Evolutionary conservation across 179 eudicot species (phyloP).

Genomic region (Vitellaria paradoxa): DNA sequence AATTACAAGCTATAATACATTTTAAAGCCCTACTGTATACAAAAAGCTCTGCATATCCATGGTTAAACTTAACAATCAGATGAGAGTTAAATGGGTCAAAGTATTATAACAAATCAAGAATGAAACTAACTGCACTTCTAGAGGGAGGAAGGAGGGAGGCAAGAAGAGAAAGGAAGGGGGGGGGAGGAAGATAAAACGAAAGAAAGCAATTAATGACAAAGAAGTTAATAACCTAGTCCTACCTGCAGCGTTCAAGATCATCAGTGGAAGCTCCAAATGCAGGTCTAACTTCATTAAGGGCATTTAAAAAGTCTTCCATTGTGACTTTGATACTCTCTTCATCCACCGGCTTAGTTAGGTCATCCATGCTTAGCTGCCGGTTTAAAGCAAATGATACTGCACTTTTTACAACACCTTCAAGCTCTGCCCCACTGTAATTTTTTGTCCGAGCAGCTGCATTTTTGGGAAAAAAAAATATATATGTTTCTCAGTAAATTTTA

Average conservation of each 20-base stretch:
- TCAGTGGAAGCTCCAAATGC: conserved; percentile 97
- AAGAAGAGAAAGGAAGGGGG: too few species aligned
- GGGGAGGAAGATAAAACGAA: too few species aligned
- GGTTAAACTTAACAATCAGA: background rate
- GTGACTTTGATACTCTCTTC: conserved; percentile 93
- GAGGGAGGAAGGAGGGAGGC: too few species aligned
- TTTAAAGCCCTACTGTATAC: too few species aligned
- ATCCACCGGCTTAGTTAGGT: conserved; percentile 85
- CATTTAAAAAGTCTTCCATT: conserved; percentile 88
- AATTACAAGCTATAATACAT: background rate
- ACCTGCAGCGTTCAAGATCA: conserved; percentile 98
- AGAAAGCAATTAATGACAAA: background rate
- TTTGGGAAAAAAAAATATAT: background rate
- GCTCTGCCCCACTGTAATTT: conserved; percentile 99
- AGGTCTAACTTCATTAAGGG: conserved; percentile 75
- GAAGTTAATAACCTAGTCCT: conserved; percentile 6
- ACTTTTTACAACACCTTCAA: conserved; percentile 99
- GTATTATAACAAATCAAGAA: background rate
- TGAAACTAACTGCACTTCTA: background rate
- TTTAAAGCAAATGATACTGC: conserved; percentile 95
- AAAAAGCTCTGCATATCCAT: background rate
- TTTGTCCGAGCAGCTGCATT: conserved; percentile 88
- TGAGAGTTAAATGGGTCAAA: background rate
- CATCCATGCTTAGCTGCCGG: conserved; percentile 85
- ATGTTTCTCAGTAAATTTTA: background rate